Base-by-base conservation (phyloP, 371 early-diverging fungal genomes). In the Haplosporangium sp. region DNA sequence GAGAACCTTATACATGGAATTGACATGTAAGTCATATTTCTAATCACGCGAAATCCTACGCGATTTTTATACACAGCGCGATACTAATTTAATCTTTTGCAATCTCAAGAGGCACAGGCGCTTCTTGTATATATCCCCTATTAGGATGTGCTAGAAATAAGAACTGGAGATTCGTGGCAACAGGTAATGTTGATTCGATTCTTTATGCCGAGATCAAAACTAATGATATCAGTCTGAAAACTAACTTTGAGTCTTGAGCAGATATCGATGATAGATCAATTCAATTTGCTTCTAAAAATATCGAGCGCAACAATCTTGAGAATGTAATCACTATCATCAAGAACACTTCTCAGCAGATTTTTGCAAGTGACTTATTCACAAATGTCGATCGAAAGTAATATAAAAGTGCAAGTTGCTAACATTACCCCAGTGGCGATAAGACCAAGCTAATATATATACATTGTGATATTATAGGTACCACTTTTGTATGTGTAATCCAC, bases 71-170 rank as follows among this genome's bases (percentile, higher is more conserved):
- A 7, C 38, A 6, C 37, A 57, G 7, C 37, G 35, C 37, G 20
- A 57, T n/a, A 17, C 39, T 59, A 40, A 59, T 17, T 2, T 7
- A 59, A 6, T 39, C 5, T 6, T n/a, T n/a, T 11, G n/a, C 27
- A 38, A 39, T 47, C 9, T 63, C 15, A 48, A 88, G 88, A n/a
- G 91, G 91, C 52, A 88, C 87, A 5, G 91, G 91, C 0, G 86
- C 86, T 0, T 90, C 91, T 0, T 89, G 91, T 60, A 88, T 90
- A 6, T 90, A 88, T 63, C 89, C 91, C 2, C 70, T 90, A 6
- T 66, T 90, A 9, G 89, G 82, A 15, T 85, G 85, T 55, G 45
- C 52, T 4, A 67, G 81, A 6, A 85, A 87, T 66, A 65, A 59
- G 42, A 60, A 47, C n/a, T 85, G 86, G 87, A 45, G 53, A 37